phyloP scores from a whole-genome alignment of 768 basidiomycete genomes.

The Cyclocybe aegerita region DNA sequence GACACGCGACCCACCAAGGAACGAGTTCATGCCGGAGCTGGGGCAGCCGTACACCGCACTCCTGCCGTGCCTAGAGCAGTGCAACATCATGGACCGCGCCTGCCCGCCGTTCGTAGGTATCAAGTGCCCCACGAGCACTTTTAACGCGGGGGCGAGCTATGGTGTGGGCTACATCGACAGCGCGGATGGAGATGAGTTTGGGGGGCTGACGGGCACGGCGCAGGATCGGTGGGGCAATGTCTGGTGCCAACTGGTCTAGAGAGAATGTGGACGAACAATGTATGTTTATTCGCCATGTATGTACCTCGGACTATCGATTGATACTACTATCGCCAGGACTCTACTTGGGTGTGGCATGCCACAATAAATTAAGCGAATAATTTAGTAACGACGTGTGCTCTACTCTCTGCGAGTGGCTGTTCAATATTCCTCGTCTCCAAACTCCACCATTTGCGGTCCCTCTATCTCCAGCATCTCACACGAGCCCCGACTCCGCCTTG shows the following conservation, averaged over 20 bases:
- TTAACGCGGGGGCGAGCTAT: constrained; percentile 69
- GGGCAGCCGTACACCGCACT: constrained; percentile 53
- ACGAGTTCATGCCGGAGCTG: constrained; percentile 46
- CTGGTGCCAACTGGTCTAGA: constrained; percentile 58
- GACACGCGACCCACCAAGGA: constrained; percentile 40
- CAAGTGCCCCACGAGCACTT: constrained; percentile 58
- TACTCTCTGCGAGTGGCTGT: too few species aligned
- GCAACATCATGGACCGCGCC: constrained; percentile 68
- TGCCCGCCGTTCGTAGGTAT: constrained; percentile 77
- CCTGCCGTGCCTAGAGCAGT: constrained; percentile 79
- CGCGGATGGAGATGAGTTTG: constrained; percentile 41
- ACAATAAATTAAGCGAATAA: too few species aligned
- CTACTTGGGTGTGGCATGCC: too few species aligned
- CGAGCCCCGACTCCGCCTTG: too few species aligned
- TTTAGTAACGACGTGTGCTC: too few species aligned
- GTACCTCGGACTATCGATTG: too few species aligned
- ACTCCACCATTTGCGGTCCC: too few species aligned
- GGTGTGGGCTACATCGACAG: constrained; percentile 75
- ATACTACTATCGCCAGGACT: too few species aligned
- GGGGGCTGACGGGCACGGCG: constrained; percentile 51
- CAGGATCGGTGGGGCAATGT: constrained; percentile 75
- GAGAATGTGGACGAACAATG: neutral
- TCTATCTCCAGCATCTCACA: too few species aligned
- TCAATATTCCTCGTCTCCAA: too few species aligned
- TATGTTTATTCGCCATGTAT: neutral